Evolutionary conservation across 371 early-diverging fungal species (phyloP).

Genomic region (Rhizopus microsporus): DNA sequence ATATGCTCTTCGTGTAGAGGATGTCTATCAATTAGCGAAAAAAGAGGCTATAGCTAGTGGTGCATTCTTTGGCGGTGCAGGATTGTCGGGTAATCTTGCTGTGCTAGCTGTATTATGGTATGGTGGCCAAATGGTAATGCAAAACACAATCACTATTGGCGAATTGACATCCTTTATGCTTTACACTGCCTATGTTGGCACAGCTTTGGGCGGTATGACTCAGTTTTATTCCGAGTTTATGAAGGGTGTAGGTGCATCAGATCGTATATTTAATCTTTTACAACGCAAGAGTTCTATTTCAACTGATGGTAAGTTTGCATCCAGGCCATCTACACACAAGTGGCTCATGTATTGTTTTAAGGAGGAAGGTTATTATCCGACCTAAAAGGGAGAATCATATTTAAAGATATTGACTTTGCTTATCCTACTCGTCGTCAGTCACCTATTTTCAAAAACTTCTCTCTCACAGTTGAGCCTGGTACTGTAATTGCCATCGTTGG

Average conservation of each 20-base stretch:
- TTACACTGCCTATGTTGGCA: conserved; percentile 82
- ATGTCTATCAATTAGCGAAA: conserved; percentile 64
- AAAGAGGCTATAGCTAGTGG: conserved; percentile 74
- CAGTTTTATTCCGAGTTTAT: conserved; percentile 81
- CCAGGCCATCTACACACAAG: no score
- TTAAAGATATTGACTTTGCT: conserved; percentile 68
- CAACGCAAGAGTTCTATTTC: conserved; percentile 59
- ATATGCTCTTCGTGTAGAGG: conserved; percentile 55
- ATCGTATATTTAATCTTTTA: conserved; percentile 70
- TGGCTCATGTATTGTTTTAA: background rate
- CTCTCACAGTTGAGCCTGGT: conserved; percentile 68
- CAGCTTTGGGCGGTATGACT: conserved; percentile 71
- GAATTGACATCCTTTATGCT: conserved; percentile 82
- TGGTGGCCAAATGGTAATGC: conserved; percentile 75
- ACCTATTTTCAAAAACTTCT: conserved; percentile 63
- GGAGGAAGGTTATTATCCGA: conserved; percentile 42
- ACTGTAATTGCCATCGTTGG: conserved; percentile 63
- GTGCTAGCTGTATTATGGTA: conserved; percentile 77
- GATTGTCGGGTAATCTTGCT: conserved; percentile 75
- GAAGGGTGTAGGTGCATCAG: conserved; percentile 83
- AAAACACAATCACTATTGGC: conserved; percentile 72
- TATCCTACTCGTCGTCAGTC: conserved; percentile 73
- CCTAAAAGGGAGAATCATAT: conserved; percentile 59
- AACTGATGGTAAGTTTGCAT: conserved; percentile 21
- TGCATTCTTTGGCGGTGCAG: conserved; percentile 77